Evolutionary conservation across 768 basidiomycete genomes (phyloP), one percentile per base, ranked within the genome.

Genomic region (Aureoboletus auriporus): DNA sequence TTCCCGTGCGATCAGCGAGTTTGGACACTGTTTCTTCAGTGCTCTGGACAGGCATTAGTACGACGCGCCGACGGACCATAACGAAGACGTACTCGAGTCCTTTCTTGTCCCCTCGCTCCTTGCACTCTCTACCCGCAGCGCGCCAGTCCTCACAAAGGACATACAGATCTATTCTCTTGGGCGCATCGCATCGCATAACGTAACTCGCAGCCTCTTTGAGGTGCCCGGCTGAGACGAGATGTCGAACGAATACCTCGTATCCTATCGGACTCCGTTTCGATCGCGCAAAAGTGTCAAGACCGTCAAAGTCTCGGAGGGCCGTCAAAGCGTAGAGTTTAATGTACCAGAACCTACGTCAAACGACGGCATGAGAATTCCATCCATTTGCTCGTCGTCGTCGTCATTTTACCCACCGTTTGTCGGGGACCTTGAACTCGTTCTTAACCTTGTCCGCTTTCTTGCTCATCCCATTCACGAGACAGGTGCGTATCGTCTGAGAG

Each of bases 241-340:
- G 83, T 33, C 75, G 80, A 23, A 93, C 92, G 63, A 93, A 93
- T 0, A 86, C 78, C 62, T 97, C 94, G 61, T 95, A 98, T 1
- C 96, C 95, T 49, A 98, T 97, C 5, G 95, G 94, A 65, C 88
- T 92, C 56, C 91, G 80, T 68, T 82, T 93, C 31, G 86, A 87
- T 57, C 84, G 87, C 2, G 93, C 82, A 63, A 99, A 95, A 0
- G 76, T 63, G 41, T 97, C 93, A 12, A 98, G 75, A 2, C 78
- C 83, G 30, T 93, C 89, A 66, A 93, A 98, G 66, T 96, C 92
- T 50, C 82, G 75, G 17, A 79, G 71, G n/a, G 77, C 75, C 9
- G 86, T 85, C 47, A 98, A 68, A 0, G 93, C 88, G 45, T 90
- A 80, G 5, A 99, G 67, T 65, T 96, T 97, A 55, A 92, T 61